A percentile compares a stretch with the other conserved stretches of the same genome.
These are phyloP conservation scores for Russula compacta DNA, from an alignment of 768 basidiomycete species.

Conservation along the genomic window DNA sequence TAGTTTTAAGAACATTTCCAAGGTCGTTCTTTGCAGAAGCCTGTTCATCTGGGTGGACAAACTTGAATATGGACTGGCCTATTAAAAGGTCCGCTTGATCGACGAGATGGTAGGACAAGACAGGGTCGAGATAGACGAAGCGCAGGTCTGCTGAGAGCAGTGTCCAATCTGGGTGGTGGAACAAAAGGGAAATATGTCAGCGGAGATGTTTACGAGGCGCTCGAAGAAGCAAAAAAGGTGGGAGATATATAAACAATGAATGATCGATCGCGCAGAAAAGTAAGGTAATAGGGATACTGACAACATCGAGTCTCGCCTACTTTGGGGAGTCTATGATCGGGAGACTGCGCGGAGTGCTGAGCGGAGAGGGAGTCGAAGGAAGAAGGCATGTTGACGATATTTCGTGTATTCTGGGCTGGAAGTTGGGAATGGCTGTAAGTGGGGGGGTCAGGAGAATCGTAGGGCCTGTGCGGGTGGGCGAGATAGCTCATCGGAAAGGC, in stretches of 20 bases:
- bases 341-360: constrained; percentile 25
- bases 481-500: constrained; percentile 27
- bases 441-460: constrained; percentile 25
- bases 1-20: constrained; percentile 59
- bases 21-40: constrained; percentile 67
- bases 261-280: constrained; percentile 26
- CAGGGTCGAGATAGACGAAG: constrained; percentile 80
- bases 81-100: constrained; percentile 61
- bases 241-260: constrained; percentile 34
- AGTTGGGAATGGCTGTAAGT: constrained; percentile 22
- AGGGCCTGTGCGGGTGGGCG: constrained; percentile 24
- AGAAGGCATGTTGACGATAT: constrained; percentile 23
- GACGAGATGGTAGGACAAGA: constrained; percentile 61
- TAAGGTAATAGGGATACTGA: constrained; percentile 32
- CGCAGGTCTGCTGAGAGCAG: constrained; percentile 65
- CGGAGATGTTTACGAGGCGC: constrained; percentile 20
- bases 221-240: constrained; percentile 27
- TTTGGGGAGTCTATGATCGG: constrained; percentile 28
- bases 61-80: constrained; percentile 61
- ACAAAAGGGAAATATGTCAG: constrained; percentile 22
- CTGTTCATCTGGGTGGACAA: constrained; percentile 82
- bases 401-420: constrained; percentile 13
- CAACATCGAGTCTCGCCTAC: constrained; percentile 70
- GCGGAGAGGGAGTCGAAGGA: constrained; percentile 30
- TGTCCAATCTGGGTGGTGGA: constrained; percentile 56